Conservation (phyloP, 306 rosid genomes). For the Ormosia emarginata region DNA sequence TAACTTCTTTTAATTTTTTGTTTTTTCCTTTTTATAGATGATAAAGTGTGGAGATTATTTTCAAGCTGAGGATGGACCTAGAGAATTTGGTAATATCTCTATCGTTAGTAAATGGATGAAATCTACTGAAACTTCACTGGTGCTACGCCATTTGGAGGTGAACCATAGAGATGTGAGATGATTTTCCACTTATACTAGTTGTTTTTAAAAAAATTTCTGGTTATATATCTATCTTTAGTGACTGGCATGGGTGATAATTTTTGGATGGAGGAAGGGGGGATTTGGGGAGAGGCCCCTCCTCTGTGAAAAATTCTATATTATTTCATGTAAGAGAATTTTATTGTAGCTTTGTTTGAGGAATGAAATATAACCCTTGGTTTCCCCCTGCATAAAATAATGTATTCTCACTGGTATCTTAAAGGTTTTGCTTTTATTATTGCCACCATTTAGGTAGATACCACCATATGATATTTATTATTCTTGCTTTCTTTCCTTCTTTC, state of each 20-base stretch:
- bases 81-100: constrained; percentile 76
- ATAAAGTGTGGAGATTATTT: constrained; percentile 89
- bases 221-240: constrained; percentile 14
- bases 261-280: neutral
- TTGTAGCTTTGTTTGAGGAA: too few relatives aligned
- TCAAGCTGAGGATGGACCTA: constrained; percentile 86
- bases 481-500: too few relatives aligned
- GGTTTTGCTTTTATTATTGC: too few relatives aligned
- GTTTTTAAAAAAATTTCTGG: neutral
- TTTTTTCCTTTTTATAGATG: constrained; percentile 32
- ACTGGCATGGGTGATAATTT: neutral
- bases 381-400: too few relatives aligned
- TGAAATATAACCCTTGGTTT: too few relatives aligned
- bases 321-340: neutral
- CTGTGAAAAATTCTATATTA: neutral
- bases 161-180: constrained; percentile 60
- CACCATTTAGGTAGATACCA: too few relatives aligned
- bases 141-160: constrained; percentile 72
- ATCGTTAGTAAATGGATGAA: constrained; percentile 63
- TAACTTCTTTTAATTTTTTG: neutral
- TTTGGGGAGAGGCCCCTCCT: neutral
- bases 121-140: constrained; percentile 57
- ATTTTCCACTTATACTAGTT: neutral
- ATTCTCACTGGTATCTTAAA: too few relatives aligned
- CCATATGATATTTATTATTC: too few relatives aligned